Evolutionary conservation across 2,329 filamentous ascomycete genomes (phyloP).

Genomic region (Claviceps maximensis): DNA sequence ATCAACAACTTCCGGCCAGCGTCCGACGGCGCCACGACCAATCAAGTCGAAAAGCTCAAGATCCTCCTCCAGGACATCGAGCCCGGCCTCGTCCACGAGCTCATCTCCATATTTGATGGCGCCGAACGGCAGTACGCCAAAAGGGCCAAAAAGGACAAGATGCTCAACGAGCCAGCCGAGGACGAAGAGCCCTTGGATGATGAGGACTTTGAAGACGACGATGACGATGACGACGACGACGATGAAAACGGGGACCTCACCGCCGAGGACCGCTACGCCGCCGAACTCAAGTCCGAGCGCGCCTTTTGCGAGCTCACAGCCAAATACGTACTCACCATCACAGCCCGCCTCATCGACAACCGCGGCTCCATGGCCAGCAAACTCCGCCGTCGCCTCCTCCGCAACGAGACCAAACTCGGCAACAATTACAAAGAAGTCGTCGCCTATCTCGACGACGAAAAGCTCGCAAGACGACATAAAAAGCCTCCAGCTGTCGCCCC

Average conservation of each 20-base stretch:
- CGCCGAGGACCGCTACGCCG: constrained; percentile 45
- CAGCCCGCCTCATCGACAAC: constrained; percentile 60
- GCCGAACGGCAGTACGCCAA: constrained; percentile 69
- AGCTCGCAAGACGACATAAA: constrained; percentile 34
- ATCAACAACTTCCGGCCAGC: constrained; percentile 27
- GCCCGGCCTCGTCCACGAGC: constrained; percentile 46
- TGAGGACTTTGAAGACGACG: constrained; percentile 32
- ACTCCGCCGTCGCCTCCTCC: constrained; percentile 56
- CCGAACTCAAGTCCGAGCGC: constrained; percentile 67
- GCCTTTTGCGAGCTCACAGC: constrained; percentile 73
- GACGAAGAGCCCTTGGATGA: constrained; percentile 63
- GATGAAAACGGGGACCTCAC: constrained; percentile 41
- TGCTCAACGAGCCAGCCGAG: constrained; percentile 50
- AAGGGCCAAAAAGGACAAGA: constrained; percentile 41
- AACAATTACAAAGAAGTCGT: constrained; percentile 77
- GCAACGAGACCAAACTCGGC: constrained; percentile 72
- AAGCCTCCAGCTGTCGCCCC: constrained; percentile 16
- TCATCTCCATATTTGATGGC: constrained; percentile 65
- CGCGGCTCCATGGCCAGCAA: constrained; percentile 45
- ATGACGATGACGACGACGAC: constrained; percentile 38
- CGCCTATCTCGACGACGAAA: constrained; percentile 61
- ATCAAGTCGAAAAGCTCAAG: constrained; percentile 19
- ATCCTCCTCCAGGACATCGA: constrained; percentile 55
- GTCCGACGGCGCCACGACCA: constrained; percentile 10
- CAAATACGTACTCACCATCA: constrained; percentile 70